A percentile compares a stretch with the other conserved stretches of the same genome.
Conservation (phyloP, 169 alveolate genomes). For the Babesia microti region DNA sequence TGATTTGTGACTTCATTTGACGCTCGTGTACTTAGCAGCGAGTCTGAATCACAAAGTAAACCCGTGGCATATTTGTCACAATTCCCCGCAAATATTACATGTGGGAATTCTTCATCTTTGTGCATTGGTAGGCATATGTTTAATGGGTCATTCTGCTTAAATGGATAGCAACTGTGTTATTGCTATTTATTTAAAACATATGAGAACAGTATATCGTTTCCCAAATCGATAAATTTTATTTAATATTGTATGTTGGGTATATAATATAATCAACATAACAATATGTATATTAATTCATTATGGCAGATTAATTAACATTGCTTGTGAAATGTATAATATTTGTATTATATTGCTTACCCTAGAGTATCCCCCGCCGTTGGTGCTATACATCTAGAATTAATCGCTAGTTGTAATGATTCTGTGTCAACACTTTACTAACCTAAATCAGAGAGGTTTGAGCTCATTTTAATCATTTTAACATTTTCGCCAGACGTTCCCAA, state of each 20-base stretch:
- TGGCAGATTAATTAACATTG: not conserved
- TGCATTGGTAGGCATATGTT: no score
- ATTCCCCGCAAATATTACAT: conserved; percentile 40
- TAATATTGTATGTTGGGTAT: no score
- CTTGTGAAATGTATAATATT: not conserved
- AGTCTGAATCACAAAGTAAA: conserved; percentile 1
- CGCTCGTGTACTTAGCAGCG: no score
- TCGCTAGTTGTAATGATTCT: conserved; percentile 37
- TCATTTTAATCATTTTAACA: conserved; percentile 30
- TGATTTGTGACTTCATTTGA: no score
- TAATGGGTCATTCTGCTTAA: no score
- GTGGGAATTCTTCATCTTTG: conserved; percentile 39
- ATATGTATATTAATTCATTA: not conserved
- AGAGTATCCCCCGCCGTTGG: conserved; percentile 48
- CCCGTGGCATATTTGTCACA: conserved; percentile 15
- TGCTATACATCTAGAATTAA: conserved; percentile 29
- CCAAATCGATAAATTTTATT: no score
- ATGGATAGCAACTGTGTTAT: no score
- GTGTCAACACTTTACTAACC: conserved; percentile 7
- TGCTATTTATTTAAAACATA: no score
- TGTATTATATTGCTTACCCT: conserved; percentile 20
- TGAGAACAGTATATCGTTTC: no score
- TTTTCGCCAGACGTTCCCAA: conserved; percentile 45
- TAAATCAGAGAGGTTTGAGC: conserved; percentile 28
- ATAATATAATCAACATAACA: no score